phyloP scores from a whole-genome alignment of 176 grass and related monocot genomes.

The Saccharum spontaneum region DNA sequence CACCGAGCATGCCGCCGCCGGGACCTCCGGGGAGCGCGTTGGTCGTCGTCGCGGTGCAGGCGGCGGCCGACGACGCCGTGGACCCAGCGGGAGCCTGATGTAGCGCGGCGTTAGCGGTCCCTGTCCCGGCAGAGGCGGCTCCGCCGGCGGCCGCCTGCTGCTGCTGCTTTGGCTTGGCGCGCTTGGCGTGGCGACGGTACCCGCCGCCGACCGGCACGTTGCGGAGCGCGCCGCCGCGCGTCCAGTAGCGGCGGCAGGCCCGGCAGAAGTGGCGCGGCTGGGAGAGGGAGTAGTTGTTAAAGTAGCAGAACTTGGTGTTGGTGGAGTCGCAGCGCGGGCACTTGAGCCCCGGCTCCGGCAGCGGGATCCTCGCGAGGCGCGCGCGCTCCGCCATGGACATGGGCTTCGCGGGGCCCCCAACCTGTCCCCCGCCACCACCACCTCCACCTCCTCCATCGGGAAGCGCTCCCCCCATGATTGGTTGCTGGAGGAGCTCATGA shows the following conservation, averaged over 20 bases:
- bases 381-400: slow-evolving; percentile 66
- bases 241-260: slow-evolving; percentile 97
- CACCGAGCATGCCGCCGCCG: slow-evolving; percentile 17
- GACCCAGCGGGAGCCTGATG: neutral
- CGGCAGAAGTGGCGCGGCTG: slow-evolving; percentile 99
- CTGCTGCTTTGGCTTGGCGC: slow-evolving; percentile 45
- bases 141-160: neutral
- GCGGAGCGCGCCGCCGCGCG: slow-evolving; percentile 82
- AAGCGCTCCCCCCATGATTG: slow-evolving; percentile 45
- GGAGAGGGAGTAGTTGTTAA: slow-evolving; percentile 95
- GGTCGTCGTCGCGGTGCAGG: slow-evolving; percentile 30
- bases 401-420: slow-evolving; percentile 33
- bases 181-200: slow-evolving; percentile 70
- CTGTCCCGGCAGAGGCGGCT: neutral
- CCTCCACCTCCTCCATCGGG: slow-evolving; percentile 6
- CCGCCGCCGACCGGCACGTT: slow-evolving; percentile 90
- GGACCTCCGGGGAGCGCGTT: neutral
- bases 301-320: slow-evolving; percentile 99
- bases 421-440: slow-evolving; percentile 10
- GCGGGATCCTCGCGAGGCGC: slow-evolving; percentile 62
- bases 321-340: slow-evolving; percentile 91
- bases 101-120: neutral
- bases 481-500: slow-evolving; percentile 42
- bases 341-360: slow-evolving; percentile 82
- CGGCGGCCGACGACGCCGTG: slow-evolving; percentile 32